Percentiles rank a stretch among this genome's conserved stretches.
Evolutionary conservation across 1,139 yeast genomes (phyloP).

Genomic region (Candida pseudoviswanathii): DNA sequence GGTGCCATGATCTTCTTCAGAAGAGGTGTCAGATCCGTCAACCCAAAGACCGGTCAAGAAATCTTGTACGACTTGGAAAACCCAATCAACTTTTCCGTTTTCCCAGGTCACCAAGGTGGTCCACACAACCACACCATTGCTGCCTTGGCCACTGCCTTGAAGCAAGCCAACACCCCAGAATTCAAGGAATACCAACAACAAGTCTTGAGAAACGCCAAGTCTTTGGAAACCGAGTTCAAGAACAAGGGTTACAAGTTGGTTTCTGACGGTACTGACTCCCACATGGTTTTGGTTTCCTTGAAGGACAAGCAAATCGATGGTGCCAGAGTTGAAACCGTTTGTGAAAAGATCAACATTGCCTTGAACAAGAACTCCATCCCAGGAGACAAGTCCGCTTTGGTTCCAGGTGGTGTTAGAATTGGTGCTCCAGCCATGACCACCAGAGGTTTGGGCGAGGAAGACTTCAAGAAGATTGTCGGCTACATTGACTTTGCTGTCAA

Average conservation of each 20-base stretch:
- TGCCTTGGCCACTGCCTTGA: constrained; percentile 91
- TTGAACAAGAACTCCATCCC: constrained; percentile 97
- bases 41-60: constrained; percentile 90
- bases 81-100: constrained; percentile 91
- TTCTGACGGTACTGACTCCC: constrained; percentile 94
- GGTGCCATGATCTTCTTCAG: constrained; percentile 98
- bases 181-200: constrained; percentile 82
- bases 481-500: constrained; percentile 85
- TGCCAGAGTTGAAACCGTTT: constrained; percentile 94
- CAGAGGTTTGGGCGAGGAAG: constrained; percentile 89
- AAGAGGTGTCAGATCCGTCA: constrained; percentile 83
- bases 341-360: constrained; percentile 94
- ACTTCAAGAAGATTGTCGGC: constrained; percentile 77
- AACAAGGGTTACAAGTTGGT: constrained; percentile 79
- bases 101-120: constrained; percentile 99
- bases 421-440: constrained; percentile 99
- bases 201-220: constrained; percentile 79
- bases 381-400: constrained; percentile 96
- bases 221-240: constrained; percentile 73
- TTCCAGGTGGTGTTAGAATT: constrained; percentile 96
- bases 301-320: constrained; percentile 93
- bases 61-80: constrained; percentile 82
- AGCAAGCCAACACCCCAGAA: constrained; percentile 86
- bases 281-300: constrained; percentile 88
- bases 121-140: constrained; percentile 98